Conservation (phyloP, 345 rosid species). For the Melaleuca alternifolia region DNA sequence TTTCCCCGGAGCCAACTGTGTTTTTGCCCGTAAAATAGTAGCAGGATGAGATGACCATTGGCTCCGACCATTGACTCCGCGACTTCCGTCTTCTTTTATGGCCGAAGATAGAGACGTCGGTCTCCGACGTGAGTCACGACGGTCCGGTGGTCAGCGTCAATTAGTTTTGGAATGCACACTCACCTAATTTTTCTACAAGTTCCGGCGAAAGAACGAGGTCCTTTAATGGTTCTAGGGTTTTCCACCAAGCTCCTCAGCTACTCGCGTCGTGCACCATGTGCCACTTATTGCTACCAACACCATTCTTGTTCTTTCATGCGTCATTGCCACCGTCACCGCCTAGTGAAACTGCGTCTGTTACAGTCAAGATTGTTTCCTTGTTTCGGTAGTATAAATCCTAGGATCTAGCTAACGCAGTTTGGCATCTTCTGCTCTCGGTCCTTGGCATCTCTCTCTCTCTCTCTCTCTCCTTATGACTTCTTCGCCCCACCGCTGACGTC, state of each 20-base stretch:
- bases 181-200: background rate
- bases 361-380: background rate
- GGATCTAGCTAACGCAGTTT: conserved; percentile 15
- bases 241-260: background rate
- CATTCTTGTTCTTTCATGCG: background rate
- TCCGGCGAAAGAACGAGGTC: background rate
- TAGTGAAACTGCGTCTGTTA: background rate
- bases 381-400: background rate
- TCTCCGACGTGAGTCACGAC: background rate
- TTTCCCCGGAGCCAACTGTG: background rate
- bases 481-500: background rate
- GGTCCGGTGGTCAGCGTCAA: background rate
- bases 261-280: background rate
- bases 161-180: background rate
- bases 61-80: background rate
- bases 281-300: background rate
- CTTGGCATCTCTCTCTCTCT: conserved; percentile 31
- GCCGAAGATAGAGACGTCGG: background rate
- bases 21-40: background rate
- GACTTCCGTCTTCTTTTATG: background rate
- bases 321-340: background rate
- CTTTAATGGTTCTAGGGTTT: background rate
- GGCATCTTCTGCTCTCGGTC: conserved; percentile 52
- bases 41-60: background rate
- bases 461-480: background rate